Evolutionary conservation across 345 rosid species (phyloP).

Genomic region (Rubroshorea leprosula): DNA sequence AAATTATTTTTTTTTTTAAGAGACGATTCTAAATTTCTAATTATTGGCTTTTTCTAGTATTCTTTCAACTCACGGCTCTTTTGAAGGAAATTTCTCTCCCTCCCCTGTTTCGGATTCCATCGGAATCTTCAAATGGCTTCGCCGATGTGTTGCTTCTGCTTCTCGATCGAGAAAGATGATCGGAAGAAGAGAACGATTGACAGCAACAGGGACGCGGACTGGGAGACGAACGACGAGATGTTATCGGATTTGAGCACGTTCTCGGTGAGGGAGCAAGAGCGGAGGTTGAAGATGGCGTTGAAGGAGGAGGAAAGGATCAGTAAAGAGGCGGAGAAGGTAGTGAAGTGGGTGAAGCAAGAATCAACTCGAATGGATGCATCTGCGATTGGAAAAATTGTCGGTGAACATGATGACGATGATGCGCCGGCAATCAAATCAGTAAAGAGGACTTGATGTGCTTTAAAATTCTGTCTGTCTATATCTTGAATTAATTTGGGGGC

Average conservation of each 20-base stretch:
- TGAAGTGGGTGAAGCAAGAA: slow-evolving; percentile 22
- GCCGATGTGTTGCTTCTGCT: neutral
- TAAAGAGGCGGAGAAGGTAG: slow-evolving; percentile 25
- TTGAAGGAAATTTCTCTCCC: neutral
- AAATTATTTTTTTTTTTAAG: too few relatives aligned
- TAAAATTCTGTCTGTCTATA: neutral
- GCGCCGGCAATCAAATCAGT: neutral
- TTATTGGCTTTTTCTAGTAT: too few relatives aligned
- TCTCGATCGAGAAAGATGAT: neutral
- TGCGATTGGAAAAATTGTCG: neutral
- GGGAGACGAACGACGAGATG: slow-evolving; percentile 12
- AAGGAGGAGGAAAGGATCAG: slow-evolving; percentile 24
- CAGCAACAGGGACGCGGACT: neutral
- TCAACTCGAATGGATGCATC: slow-evolving; percentile 12
- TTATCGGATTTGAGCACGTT: slow-evolving; percentile 26
- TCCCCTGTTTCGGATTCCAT: neutral
- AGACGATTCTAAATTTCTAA: too few relatives aligned
- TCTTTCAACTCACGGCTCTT: neutral
- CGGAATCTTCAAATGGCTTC: neutral
- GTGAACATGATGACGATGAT: neutral
- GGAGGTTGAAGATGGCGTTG: slow-evolving; percentile 22
- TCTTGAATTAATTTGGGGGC: too few relatives aligned
- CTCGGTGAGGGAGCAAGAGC: slow-evolving; percentile 24
- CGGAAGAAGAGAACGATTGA: neutral
- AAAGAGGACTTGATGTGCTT: neutral